Percentiles rank a stretch among this genome's conserved stretches.
Evolutionary conservation across 176 grass and related monocot genomes (phyloP).

Genomic region (Lolium perenne): DNA sequence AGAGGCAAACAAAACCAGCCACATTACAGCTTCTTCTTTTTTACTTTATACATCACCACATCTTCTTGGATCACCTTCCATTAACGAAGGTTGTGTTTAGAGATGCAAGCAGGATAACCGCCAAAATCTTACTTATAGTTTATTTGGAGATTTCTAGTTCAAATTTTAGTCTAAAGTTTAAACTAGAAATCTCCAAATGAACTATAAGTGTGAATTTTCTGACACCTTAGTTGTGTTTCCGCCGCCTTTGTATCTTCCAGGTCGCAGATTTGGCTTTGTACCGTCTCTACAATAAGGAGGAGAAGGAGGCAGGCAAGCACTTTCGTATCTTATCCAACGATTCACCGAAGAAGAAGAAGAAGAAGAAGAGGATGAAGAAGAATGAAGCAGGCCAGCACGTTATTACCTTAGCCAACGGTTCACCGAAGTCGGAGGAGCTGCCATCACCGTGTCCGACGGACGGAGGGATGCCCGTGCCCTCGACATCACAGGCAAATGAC

Average conservation of each 20-base stretch:
- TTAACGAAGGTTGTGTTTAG: neutral
- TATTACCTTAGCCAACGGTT: neutral
- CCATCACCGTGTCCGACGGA: neutral
- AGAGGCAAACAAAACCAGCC: neutral
- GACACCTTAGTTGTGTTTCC: neutral
- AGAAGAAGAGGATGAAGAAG: neutral
- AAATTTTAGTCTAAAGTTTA: too few species aligned
- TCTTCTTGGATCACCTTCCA: neutral
- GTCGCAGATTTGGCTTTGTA: slow-evolving; percentile 27
- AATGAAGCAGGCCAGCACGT: neutral
- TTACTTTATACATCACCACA: neutral
- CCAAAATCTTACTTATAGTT: too few species aligned
- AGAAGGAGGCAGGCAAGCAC: neutral
- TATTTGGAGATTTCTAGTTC: too few species aligned
- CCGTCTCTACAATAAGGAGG: slow-evolving; percentile 28
- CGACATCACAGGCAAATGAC: neutral
- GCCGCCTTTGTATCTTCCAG: neutral
- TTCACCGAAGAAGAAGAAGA: too few species aligned
- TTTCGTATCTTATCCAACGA: too few species aligned
- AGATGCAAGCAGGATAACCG: too few species aligned
- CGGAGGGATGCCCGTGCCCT: neutral
- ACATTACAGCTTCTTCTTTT: neutral
- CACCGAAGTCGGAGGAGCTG: neutral
- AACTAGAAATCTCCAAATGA: too few species aligned
- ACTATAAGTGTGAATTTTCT: too few species aligned